phyloP scores from a whole-genome alignment of 495 filamentous ascomycete genomes.

The Tetracladium marchalianum region DNA sequence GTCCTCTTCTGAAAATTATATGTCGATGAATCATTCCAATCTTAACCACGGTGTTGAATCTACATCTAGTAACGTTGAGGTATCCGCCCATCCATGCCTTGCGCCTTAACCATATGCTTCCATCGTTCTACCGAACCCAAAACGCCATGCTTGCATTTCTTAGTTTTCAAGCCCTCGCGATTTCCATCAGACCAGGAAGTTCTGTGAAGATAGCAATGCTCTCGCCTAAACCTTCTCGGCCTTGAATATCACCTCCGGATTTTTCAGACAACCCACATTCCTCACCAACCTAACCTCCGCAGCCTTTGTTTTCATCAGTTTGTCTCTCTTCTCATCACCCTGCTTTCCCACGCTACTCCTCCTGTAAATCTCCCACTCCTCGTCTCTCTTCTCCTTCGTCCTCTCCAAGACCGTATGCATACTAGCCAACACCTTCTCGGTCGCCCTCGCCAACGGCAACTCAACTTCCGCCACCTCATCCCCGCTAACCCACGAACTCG shows the following conservation, averaged over 20 bases:
- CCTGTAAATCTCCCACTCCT: slow-evolving; percentile 33
- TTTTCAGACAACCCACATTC: slow-evolving; percentile 52
- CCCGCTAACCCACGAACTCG: slow-evolving; percentile 55
- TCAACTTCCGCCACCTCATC: slow-evolving; percentile 58
- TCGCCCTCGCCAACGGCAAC: slow-evolving; percentile 71
- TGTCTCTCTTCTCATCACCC: slow-evolving; percentile 49
- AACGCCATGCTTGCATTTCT: too few species aligned
- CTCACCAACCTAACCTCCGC: slow-evolving; percentile 73
- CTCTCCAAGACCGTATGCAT: slow-evolving; percentile 80
- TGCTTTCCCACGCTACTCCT: slow-evolving; percentile 24
- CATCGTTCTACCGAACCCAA: too few species aligned
- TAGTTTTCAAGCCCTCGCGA: too few species aligned
- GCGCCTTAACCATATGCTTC: too few species aligned
- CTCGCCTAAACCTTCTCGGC: slow-evolving; percentile 37
- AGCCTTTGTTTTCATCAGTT: slow-evolving; percentile 62
- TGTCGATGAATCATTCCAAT: too few species aligned
- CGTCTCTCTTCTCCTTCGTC: slow-evolving; percentile 61
- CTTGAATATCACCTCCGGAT: slow-evolving; percentile 49
- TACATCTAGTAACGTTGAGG: too few species aligned
- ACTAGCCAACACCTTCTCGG: slow-evolving; percentile 80
- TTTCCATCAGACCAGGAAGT: too few species aligned
- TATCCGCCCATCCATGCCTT: too few species aligned
- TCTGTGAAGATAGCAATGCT: too few species aligned
- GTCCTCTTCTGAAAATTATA: too few species aligned
- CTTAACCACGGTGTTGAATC: too few species aligned